Evolutionary conservation across 164 flowering plant genomes (phyloP), one percentile per base, ranked within the genome.

Genomic region (Sextonia rubra): DNA sequence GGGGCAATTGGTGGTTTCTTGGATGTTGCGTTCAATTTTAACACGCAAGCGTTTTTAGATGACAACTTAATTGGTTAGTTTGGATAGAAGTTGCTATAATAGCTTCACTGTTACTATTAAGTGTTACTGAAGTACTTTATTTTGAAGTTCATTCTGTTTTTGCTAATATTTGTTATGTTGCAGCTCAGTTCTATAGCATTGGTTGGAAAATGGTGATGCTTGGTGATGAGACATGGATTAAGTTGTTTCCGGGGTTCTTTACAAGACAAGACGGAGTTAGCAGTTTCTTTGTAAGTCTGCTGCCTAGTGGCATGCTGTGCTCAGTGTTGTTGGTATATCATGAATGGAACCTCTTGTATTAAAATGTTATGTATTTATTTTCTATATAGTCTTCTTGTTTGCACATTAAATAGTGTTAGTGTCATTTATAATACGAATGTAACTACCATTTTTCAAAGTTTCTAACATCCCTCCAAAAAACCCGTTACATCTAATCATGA

Each of bases 151-250:
- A 52, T 15, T 14, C 17, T 66, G 22, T 72, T 55, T 26, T 29
- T 29, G n/a, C 20, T 60, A 15, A 1, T 18, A 61, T 70, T 37
- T 6, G 6, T 55, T 66, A 22, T 69, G 37, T 74, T 77, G 68
- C 87, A 95, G 99, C 74, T 49, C 97, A 93, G 74, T 80, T 95
- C 72, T 75, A 80, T 63, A 79, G 74, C 67, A 77, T 88, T 77
- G 98, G 98, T 64, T 86, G 91, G 94, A 89, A 84, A 79, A 90
- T 95, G 90, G 90, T 93, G 82, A 93, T 95, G 93, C 89, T 76
- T 81, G 98, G 99, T 47, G 99, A 95, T 81, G 97, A 95, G 70
- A 95, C 99, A 76, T 95, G 99, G 99, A 87, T 95, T 63, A 95
- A 90, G 85, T 76, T 95, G 85, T 95, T 95, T 83, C 99, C 99